Percentiles rank a stretch among this genome's conserved stretches.
phyloP scores from a whole-genome alignment of 352 stramenopile species.

The Phytopythium oedochilum region DNA sequence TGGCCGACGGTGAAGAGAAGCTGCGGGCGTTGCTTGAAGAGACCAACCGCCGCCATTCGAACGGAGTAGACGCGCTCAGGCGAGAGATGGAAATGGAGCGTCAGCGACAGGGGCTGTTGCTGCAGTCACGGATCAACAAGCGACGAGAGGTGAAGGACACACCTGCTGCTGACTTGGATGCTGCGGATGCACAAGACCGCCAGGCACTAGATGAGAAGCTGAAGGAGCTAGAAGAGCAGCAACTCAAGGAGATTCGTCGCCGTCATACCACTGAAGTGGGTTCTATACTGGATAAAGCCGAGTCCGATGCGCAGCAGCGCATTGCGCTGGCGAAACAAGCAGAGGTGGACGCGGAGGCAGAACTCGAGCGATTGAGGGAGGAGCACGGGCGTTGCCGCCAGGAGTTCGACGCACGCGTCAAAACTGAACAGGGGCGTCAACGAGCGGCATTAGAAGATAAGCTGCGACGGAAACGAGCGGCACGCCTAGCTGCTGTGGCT shows the following conservation, averaged over 20 bases:
- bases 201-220: slow-evolving; percentile 1
- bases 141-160: slow-evolving; percentile 7
- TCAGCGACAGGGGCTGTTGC: slow-evolving; percentile 20
- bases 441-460: slow-evolving; percentile 19
- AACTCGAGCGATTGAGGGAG: slow-evolving; percentile 18
- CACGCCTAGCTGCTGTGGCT: neutral
- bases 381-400: slow-evolving; percentile 18
- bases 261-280: neutral
- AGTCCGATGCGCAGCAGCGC: neutral
- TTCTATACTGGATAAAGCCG: neutral
- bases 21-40: slow-evolving; percentile 15
- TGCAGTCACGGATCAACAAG: slow-evolving; percentile 20
- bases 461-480: slow-evolving; percentile 13
- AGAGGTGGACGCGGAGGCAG: neutral
- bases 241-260: neutral
- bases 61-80: slow-evolving; percentile 11
- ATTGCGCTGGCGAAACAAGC: neutral
- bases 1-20: slow-evolving; percentile 9
- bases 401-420: slow-evolving; percentile 12
- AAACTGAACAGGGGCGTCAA: slow-evolving; percentile 22
- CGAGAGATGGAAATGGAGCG: slow-evolving; percentile 21
- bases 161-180: neutral
- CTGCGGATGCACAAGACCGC: slow-evolving; percentile 3
- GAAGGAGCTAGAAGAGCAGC: slow-evolving; percentile 3
- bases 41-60: slow-evolving; percentile 12